Base-by-base conservation (phyloP, 352 stramenopile genomes). In the Pythium aristosporum region DNA sequence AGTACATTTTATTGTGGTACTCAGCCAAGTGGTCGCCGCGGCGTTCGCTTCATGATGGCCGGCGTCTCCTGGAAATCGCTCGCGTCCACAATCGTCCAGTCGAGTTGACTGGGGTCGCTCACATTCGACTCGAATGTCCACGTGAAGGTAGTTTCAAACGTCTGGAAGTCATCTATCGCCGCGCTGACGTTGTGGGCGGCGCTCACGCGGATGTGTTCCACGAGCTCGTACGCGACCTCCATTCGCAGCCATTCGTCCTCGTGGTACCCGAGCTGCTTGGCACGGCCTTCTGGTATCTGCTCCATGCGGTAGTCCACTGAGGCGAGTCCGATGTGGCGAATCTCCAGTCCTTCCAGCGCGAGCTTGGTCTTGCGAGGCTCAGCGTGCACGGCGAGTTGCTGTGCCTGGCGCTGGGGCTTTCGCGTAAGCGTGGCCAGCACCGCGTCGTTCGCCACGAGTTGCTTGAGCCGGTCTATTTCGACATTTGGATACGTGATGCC, bases 71-170 rank as follows among this genome's bases (percentile, higher is more conserved):
- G 48, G 47, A 86, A 84, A 11, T 75, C 65, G 28, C 69, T 77
- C 3, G 68, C 75, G 0, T 62, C 52, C 4, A 75, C 60, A 51
- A 89, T 83, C 5, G 20, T 57, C 75, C 80, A 89, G 25, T 87
- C 67, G 6, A 84, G 16, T 9, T 67, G 25, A 1, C 73, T 68
- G 0, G 72, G 46, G 0, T 69, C 62, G 10, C 69, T 85, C 46
- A 89, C 77, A 42, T 80, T 73, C 4, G 77, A 72, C 63, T 84
- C 77, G 42, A 88, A 88, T 10, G 75, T 82, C 79, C 79, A 88
- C 51, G 37, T 50, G 61, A 88, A 87, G 34, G 60, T 46, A 51
- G 75, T 85, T 43, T 86, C 75, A 11, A 85, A 71, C 1, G 57
- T 76, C 46, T 68, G 67, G 61, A 68, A 65, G 59, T 85, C 77